A percentile compares a stretch with the other conserved stretches of the same genome.
Evolutionary conservation across 108 stramenopile genomes (phyloP).

Genomic region (Nitzschia inconspicua): DNA sequence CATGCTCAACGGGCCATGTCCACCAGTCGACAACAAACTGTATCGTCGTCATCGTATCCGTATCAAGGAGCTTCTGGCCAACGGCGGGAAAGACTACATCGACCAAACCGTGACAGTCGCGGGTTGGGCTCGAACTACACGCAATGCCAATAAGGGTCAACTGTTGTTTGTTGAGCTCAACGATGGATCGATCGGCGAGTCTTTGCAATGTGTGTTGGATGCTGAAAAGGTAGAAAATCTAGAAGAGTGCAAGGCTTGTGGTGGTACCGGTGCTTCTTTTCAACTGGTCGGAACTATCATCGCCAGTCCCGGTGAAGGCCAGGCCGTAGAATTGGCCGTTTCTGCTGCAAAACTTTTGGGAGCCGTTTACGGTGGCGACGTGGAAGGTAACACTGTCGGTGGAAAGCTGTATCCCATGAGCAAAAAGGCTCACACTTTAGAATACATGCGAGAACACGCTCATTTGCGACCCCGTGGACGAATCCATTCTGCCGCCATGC

Average conservation of each 20-base stretch:
- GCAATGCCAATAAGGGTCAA: conserved; percentile 54
- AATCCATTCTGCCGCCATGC: conserved; percentile 65
- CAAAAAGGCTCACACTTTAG: conserved; percentile 68
- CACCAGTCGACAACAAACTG: conserved; percentile 28
- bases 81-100: conserved; percentile 12
- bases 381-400: conserved; percentile 42
- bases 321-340: conserved; percentile 69
- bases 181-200: conserved; percentile 61
- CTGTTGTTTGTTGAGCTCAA: conserved; percentile 78
- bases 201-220: conserved; percentile 60
- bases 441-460: conserved; percentile 68
- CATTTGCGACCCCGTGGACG: conserved; percentile 74
- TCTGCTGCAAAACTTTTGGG: conserved; percentile 45
- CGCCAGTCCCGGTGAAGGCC: conserved; percentile 48
- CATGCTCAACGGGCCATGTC: conserved; percentile 21
- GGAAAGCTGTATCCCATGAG: conserved; percentile 50
- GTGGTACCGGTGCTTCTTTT: conserved; percentile 64
- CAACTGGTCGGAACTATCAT: conserved; percentile 54
- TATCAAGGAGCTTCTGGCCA: conserved; percentile 39
- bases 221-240: conserved; percentile 41
- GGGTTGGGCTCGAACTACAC: conserved; percentile 75
- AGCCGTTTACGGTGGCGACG: conserved; percentile 51
- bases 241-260: conserved; percentile 36
- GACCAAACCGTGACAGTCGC: conserved; percentile 63
- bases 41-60: conserved; percentile 44